Conservation (phyloP, 2,329 filamentous ascomycete genomes). For the Calonectria hawksworthii region DNA sequence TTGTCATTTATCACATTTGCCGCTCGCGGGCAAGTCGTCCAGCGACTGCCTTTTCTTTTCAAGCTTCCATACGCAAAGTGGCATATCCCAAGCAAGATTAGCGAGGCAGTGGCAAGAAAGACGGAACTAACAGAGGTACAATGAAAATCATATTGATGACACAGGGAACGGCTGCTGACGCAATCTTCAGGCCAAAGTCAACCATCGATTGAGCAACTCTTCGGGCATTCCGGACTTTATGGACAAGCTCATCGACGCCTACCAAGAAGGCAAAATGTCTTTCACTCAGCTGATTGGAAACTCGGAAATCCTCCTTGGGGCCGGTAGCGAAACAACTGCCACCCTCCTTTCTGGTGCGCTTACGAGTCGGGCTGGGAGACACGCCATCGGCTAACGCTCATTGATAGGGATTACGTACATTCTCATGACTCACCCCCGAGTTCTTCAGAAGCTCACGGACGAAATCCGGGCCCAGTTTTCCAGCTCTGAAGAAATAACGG, state of each 20-base stretch:
- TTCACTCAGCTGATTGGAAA: neutral
- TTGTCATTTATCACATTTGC: neutral
- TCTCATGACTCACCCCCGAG: neutral
- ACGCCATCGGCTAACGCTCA: neutral
- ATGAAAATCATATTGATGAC: neutral
- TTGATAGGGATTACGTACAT: neutral
- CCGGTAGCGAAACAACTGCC: neutral
- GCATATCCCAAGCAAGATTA: neutral
- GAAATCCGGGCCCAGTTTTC: neutral
- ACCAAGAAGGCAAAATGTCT: neutral
- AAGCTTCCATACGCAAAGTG: neutral
- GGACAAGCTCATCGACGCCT: neutral
- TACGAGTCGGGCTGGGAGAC: no score
- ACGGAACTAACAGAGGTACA: neutral
- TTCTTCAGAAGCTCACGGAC: neutral
- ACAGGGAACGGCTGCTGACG: neutral
- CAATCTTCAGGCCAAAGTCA: neutral
- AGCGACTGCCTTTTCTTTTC: neutral
- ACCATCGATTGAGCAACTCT: neutral
- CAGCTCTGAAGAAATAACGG: neutral
- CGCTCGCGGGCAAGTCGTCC: neutral
- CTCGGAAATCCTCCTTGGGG: neutral
- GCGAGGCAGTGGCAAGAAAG: neutral
- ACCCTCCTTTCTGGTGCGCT: neutral
- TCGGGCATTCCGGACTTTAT: neutral